Evolutionary conservation across 2,329 filamentous ascomycete genomes (phyloP).

Genomic region (Arthrobotrys sinensis): DNA sequence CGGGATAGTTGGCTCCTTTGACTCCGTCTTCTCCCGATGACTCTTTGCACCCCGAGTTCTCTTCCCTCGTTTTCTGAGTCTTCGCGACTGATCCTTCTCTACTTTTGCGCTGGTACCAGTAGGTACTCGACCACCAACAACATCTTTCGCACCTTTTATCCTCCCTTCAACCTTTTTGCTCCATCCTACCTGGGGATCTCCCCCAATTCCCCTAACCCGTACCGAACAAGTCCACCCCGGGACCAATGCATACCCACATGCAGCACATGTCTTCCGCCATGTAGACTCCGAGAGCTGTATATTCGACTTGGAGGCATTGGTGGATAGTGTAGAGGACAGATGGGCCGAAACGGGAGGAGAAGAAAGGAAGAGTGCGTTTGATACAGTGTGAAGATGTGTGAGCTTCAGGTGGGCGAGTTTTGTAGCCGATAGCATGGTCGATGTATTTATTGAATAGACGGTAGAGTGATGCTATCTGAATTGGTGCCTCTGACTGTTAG

Average conservation of each 20-base stretch:
- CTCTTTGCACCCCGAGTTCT: constrained; percentile 38
- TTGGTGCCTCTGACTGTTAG: background rate
- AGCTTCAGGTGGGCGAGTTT: constrained; percentile 55
- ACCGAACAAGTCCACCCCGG: constrained; percentile 56
- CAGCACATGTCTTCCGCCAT: constrained; percentile 48
- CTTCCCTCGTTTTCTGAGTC: constrained; percentile 44
- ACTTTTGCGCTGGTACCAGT: constrained; percentile 18
- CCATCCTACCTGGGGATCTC: background rate
- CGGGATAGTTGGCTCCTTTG: background rate
- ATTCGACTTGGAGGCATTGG: constrained; percentile 26
- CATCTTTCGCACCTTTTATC: background rate
- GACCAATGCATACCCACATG: constrained; percentile 44
- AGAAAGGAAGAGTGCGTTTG: constrained; percentile 37
- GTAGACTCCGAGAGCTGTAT: constrained; percentile 50
- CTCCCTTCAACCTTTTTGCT: background rate
- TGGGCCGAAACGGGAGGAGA: constrained; percentile 51
- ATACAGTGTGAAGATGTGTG: constrained; percentile 42
- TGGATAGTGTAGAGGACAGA: constrained; percentile 23
- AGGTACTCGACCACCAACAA: constrained; percentile 15
- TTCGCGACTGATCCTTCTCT: constrained; percentile 8
- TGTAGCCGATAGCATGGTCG: constrained; percentile 42
- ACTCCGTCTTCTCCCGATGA: constrained; percentile 31
- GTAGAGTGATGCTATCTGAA: background rate
- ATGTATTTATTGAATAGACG: background rate
- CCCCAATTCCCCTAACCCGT: constrained; percentile 42